Base-by-base conservation (phyloP, 2,329 filamentous ascomycete genomes). In the Sphaerulina musiva region DNA sequence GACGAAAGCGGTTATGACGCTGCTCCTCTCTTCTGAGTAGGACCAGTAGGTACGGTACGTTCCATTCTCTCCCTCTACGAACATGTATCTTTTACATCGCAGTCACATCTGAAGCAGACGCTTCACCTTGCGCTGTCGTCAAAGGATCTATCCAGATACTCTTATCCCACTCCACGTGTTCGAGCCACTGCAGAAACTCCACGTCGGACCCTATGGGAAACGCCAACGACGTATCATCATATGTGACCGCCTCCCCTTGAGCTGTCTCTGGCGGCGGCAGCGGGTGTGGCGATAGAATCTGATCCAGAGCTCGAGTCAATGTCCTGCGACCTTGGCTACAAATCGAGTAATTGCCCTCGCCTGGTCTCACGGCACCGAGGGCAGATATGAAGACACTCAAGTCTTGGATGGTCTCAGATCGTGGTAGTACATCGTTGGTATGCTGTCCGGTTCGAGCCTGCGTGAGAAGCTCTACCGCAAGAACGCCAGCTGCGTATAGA, bases 361-460 rank as follows among this genome's bases (percentile, higher is more conserved):
- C 70, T 3, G 69, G 69, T 10, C 65, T 65, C 2, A 76, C 68
- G 1, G 67, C 66, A 1, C 66, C 70, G 1, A 76, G 63, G 29
- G 70, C 71, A 1, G 72, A 70, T 11, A 73, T 71, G 57, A 75
- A 73, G n/a, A 76, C 73, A 26, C 70, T 72, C 2, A 76, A 67
- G 36, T 72, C 69, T 53, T 76, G 73, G 4, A 76, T 74, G 0
- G 71, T 74, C 26, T 75, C 73, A 0, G 73, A 74, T 8, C 74
- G 67, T 10, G 72, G 71, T 0, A 76, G 62, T 7, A 72, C 54
- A 26, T 68, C 63, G 1, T 64, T 62, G 53, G 60, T 68, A 60
- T 62, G 61, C 26, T 62, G 60, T 47, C 61, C 29, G 36, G 69
- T 58, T 48, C 71, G 69, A 42, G 74, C 71, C 61, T 76, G 73